Conservation (phyloP, 768 basidiomycete species). For the Lentinus brumalis region DNA sequence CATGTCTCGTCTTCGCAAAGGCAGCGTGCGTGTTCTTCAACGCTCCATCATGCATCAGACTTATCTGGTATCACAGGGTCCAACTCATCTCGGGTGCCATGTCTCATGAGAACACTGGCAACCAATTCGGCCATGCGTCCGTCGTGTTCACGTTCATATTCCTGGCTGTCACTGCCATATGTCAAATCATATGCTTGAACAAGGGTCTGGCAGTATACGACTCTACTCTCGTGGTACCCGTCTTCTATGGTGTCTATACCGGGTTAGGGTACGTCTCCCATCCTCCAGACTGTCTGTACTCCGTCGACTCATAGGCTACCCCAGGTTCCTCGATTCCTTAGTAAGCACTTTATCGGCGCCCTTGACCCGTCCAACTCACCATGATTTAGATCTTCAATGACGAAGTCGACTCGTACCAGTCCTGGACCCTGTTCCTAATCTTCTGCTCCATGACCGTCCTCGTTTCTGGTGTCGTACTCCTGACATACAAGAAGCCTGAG, state of each 20-base stretch:
- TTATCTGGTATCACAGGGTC: conserved; percentile 49
- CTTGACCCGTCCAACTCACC: background rate
- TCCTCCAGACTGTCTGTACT: background rate
- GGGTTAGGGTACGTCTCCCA: conserved; percentile 61
- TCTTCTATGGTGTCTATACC: conserved; percentile 93
- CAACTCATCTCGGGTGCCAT: conserved; percentile 76
- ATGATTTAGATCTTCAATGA: conserved; percentile 71
- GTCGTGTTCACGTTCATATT: conserved; percentile 69
- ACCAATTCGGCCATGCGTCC: conserved; percentile 82
- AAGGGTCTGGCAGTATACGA: conserved; percentile 89
- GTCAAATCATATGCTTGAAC: conserved; percentile 92
- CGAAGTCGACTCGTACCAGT: conserved; percentile 80
- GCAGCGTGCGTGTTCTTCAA: conserved; percentile 51
- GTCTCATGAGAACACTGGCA: conserved; percentile 81
- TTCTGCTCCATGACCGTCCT: conserved; percentile 86
- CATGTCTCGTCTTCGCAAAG: conserved; percentile 85
- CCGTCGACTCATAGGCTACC: background rate
- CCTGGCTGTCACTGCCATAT: conserved; percentile 70
- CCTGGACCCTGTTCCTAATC: conserved; percentile 88
- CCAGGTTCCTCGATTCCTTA: conserved; percentile 63
- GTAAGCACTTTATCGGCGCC: conserved; percentile 15
- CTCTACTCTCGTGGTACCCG: conserved; percentile 88
- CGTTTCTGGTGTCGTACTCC: conserved; percentile 88
- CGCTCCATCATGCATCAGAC: background rate
- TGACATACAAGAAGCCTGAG: conserved; percentile 91